Evolutionary conservation across 2,329 filamentous ascomycete genomes (phyloP), one percentile per base, ranked within the genome.

Genomic region (Chaetomium sp.): DNA sequence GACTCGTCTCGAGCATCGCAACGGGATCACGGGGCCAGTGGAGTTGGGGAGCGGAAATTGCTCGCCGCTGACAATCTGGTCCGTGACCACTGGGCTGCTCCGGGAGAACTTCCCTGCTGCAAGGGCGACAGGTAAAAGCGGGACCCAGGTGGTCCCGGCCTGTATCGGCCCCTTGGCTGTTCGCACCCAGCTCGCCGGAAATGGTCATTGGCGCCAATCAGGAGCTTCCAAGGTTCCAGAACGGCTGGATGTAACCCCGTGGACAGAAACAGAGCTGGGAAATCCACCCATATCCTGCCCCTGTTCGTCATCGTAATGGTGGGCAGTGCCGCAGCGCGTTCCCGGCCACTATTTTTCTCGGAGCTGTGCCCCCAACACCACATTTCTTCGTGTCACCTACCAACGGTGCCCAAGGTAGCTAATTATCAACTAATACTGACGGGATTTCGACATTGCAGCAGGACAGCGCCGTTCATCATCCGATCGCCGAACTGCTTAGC

Each of bases 211-310:
- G 31, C 56, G 53, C 68, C 67, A 70, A 70, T 67, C 64, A 69
- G 63, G 54, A 62, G 56, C 64, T 68, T 67, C 65, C 64, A 66
- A 63, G 59, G 62, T 70, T 69, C 67, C 64, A 68, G 65, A 69
- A 69, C 51, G 49, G 51, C 35, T 42, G 45, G 62, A 67, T 69
- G 65, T 42, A 61, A 70, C 67, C 64, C 57, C 62, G 65, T 65
- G 58, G 42, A 57, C 61, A 56, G 33, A 56, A 7, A 23, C 47
- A 54, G 38, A 42, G 38, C 38, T 16, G 38, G 16, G 51, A 59
- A 59, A 53, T 60, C 64, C 57, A 21, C n/a, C n/a, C n/a, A 19
- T 23, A 23, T 29, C 33, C 64, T 23, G 27, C 42, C 58, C 55
- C 47, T 50, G 63, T 59, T 63, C 59, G 65, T 63, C 65, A 65